Conservation (phyloP, 1,284 basidiomycete species). For the Ustilago loliicola region DNA sequence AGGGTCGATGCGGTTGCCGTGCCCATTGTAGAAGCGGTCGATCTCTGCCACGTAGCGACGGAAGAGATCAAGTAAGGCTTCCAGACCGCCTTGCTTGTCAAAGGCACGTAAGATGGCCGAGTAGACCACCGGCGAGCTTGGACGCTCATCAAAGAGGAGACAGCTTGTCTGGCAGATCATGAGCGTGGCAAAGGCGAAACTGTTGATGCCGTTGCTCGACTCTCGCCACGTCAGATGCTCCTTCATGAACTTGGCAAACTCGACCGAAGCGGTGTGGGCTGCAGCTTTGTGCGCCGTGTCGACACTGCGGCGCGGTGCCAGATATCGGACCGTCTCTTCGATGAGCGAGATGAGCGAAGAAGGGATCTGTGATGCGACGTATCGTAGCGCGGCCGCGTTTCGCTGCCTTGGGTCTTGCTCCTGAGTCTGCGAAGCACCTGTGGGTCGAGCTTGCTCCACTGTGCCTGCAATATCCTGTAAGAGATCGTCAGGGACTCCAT, state of each 20-base stretch:
- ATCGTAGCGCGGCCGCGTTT: slow-evolving; percentile 75
- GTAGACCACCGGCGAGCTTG: slow-evolving; percentile 74
- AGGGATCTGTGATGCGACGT: slow-evolving; percentile 84
- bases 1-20: slow-evolving; percentile 38
- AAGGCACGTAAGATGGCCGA: slow-evolving; percentile 85
- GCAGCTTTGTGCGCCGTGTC: slow-evolving; percentile 85
- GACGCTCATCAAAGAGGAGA: slow-evolving; percentile 85
- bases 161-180: slow-evolving; percentile 81
- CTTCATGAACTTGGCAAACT: slow-evolving; percentile 81
- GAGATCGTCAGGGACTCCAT: slow-evolving; percentile 44
- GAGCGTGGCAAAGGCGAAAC: slow-evolving; percentile 74
- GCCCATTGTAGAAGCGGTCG: slow-evolving; percentile 75
- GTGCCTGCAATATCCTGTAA: slow-evolving; percentile 52
- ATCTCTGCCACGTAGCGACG: slow-evolving; percentile 76
- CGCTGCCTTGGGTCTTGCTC: slow-evolving; percentile 37
- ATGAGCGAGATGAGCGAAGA: slow-evolving; percentile 85
- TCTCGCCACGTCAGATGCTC: slow-evolving; percentile 78
- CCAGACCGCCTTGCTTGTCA: slow-evolving; percentile 80
- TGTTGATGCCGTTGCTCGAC: slow-evolving; percentile 73
- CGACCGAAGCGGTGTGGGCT: slow-evolving; percentile 78
- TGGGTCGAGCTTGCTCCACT: slow-evolving; percentile 26
- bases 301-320: slow-evolving; percentile 80
- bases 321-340: slow-evolving; percentile 88
- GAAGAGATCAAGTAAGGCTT: slow-evolving; percentile 78
- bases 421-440: slow-evolving; percentile 23